phyloP scores from a whole-genome alignment of 2,329 filamentous ascomycete genomes.

The Xylariaceae sp. region DNA sequence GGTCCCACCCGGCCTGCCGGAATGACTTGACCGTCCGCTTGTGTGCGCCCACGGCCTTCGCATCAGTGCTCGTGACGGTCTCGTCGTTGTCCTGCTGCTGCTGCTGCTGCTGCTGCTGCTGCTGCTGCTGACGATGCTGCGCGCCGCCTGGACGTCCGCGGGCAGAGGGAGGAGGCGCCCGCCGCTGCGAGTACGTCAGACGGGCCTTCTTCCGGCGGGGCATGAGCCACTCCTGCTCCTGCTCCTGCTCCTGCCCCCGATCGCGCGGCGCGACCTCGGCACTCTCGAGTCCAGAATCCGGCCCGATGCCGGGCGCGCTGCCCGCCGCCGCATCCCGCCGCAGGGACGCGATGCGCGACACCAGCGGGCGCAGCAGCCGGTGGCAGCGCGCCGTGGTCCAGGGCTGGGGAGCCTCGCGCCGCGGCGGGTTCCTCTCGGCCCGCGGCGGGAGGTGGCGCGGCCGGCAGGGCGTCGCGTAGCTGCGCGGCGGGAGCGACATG shows the following conservation, averaged over 20 bases:
- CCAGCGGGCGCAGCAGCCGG: conserved; percentile 33
- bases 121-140: too few relatives aligned
- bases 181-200: conserved; percentile 23
- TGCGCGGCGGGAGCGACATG: too few relatives aligned
- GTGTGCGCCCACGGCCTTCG: conserved; percentile 4
- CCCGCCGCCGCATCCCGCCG: conserved; percentile 22
- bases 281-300: too few relatives aligned
- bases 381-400: conserved; percentile 37
- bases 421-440: too few relatives aligned
- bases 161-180: conserved; percentile 7
- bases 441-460: too few relatives aligned
- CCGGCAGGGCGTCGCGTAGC: too few relatives aligned
- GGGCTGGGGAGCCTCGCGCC: conserved; percentile 13
- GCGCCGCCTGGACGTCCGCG: too few relatives aligned
- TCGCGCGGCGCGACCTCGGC: background rate
- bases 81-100: background rate
- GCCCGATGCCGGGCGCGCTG: too few relatives aligned
- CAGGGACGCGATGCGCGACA: conserved; percentile 33
- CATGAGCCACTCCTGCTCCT: conserved; percentile 16
- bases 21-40: conserved; percentile 12
- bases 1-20: conserved; percentile 7
- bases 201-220: conserved; percentile 24
- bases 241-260: conserved; percentile 5
- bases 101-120: background rate
- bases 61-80: too few relatives aligned